phyloP scores from a whole-genome alignment of 2,329 filamentous ascomycete genomes.

The Fusarium stilboides region DNA sequence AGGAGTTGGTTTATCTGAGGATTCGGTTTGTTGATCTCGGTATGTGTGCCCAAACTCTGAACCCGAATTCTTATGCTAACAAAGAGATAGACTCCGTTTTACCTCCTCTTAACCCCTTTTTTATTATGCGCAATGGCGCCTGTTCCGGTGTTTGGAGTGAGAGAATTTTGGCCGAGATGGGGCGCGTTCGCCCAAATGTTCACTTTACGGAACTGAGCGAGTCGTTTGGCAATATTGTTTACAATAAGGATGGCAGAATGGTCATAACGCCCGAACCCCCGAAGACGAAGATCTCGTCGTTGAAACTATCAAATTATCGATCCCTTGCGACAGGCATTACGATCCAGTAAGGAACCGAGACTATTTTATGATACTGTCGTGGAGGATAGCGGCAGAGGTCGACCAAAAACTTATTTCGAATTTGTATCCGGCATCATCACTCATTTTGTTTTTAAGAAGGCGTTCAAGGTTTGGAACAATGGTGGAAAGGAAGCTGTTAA shows the following conservation, averaged over 20 bases:
- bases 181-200: conserved; percentile 70
- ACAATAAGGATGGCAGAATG: conserved; percentile 72
- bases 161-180: conserved; percentile 73
- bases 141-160: conserved; percentile 83
- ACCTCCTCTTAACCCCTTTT: conserved; percentile 81
- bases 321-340: conserved; percentile 61
- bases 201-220: conserved; percentile 75
- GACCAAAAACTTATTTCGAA: conserved; percentile 3
- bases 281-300: conserved; percentile 66
- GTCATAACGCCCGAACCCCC: conserved; percentile 70
- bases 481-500: conserved; percentile 39
- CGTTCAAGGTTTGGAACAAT: conserved; percentile 42
- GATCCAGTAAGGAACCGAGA: conserved; percentile 50
- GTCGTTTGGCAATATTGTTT: conserved; percentile 72
- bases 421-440: conserved; percentile 6
- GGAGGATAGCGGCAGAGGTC: neutral
- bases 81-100: conserved; percentile 72
- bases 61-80: conserved; percentile 36
- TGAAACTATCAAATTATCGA: conserved; percentile 72
- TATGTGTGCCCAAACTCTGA: conserved; percentile 54
- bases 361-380: neutral
- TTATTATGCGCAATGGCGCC: conserved; percentile 71
- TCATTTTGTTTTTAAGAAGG: conserved; percentile 38
- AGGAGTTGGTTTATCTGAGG: conserved; percentile 73
- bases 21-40: conserved; percentile 83